These are phyloP conservation scores for Hordeum vulgare DNA, from an alignment of 176 grass and related monocot species.

Conservation along the genomic window DNA sequence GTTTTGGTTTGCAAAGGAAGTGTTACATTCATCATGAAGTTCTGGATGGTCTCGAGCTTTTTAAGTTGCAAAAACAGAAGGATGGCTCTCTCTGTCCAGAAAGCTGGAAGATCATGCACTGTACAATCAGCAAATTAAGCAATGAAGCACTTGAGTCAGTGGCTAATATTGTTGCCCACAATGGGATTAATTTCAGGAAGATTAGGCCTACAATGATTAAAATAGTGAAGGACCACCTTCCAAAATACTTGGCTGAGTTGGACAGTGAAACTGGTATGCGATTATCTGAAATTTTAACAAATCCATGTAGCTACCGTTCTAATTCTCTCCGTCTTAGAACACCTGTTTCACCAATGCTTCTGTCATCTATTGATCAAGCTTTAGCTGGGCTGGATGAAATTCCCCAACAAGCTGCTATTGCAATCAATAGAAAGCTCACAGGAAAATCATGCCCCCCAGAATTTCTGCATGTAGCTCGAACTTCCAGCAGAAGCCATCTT, in stretches of 20 bases:
- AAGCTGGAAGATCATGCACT: neutral
- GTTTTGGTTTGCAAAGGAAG: slow-evolving; percentile 7
- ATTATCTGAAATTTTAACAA: slow-evolving; percentile 27
- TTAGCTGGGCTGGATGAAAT: slow-evolving; percentile 28
- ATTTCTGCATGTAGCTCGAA: neutral
- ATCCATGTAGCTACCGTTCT: slow-evolving; percentile 24
- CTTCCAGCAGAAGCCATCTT: slow-evolving; percentile 3
- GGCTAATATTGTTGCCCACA: slow-evolving; percentile 6
- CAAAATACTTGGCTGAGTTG: slow-evolving; percentile 17
- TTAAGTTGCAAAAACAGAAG: slow-evolving; percentile 11
- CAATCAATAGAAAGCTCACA: slow-evolving; percentile 35
- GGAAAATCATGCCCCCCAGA: slow-evolving; percentile 15
- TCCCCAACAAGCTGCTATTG: slow-evolving; percentile 16
- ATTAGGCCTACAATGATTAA: slow-evolving; percentile 18
- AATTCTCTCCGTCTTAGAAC: slow-evolving; percentile 21
- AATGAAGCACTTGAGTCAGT: slow-evolving; percentile 28
- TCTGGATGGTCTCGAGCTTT: slow-evolving; percentile 16
- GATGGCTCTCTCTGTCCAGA: neutral
- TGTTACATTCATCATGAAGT: slow-evolving; percentile 19
- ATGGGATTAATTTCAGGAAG: neutral
- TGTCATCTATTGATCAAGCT: slow-evolving; percentile 16
- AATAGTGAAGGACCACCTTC: slow-evolving; percentile 25
- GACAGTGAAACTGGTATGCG: neutral
- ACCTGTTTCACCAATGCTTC: slow-evolving; percentile 25
- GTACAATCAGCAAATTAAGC: slow-evolving; percentile 8